Conservation (phyloP, 164 flowering plant genomes). For the Paratinospora sagittata region DNA sequence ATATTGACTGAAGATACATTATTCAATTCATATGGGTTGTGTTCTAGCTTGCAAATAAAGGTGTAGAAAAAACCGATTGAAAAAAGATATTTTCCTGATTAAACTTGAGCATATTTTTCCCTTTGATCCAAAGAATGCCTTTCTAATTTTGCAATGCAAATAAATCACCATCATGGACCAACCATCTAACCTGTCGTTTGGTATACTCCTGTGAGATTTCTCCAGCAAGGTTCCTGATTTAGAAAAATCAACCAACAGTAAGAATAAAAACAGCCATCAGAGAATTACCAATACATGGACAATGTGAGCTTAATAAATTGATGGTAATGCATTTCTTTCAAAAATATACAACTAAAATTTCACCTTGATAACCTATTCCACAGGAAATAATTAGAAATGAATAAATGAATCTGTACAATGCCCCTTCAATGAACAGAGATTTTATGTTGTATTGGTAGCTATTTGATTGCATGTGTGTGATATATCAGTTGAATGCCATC, state of each 20-base stretch:
- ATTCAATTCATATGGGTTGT: not conserved
- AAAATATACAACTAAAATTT: not conserved
- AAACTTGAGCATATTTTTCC: not conserved
- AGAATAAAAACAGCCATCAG: not conserved
- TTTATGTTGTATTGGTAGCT: not conserved
- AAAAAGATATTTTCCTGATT: not conserved
- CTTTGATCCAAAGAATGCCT: not conserved
- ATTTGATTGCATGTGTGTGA: not conserved
- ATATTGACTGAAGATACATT: not conserved
- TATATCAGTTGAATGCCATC: not conserved
- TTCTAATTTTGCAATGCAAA: not conserved
- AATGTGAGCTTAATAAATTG: no score
- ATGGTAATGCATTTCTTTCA: no score
- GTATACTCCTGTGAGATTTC: constrained; percentile 82
- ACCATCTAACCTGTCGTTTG: constrained; percentile 61
- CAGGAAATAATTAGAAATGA: not conserved
- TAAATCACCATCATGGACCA: constrained; percentile 3
- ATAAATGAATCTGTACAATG: not conserved
- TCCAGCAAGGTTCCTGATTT: constrained; percentile 86
- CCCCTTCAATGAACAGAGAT: not conserved
- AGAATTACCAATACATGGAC: not conserved
- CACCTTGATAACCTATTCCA: not conserved
- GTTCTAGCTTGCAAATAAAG: not conserved
- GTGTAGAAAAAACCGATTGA: not conserved
- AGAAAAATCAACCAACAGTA: not conserved